Evolutionary conservation across 129 eudicot genomes (phyloP), one percentile per base, ranked within the genome.

Genomic region (Centella asiatica): DNA sequence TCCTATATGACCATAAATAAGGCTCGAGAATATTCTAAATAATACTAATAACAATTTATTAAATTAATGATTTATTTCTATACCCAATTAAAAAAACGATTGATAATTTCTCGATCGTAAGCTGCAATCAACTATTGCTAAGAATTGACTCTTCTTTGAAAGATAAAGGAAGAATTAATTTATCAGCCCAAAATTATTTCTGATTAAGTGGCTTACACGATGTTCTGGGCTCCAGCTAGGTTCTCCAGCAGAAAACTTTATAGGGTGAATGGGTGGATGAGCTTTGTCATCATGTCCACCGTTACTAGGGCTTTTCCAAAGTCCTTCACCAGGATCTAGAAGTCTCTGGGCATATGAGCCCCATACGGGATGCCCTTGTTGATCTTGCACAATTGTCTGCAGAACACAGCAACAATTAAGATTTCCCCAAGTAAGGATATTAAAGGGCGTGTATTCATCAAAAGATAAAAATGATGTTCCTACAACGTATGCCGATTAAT

Each of bases 281-380:
- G 99, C 96, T 76, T 92, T 84, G 81, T 92, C 99, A 76, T 92
- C 95, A 70, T 92, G 99, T 25, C 96, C 95, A 33, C 99, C 99
- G 26, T 61, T 63, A 66, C 86, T 67, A 22, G 99, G 99, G 57
- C 84, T 69, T 71, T 80, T 84, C 99, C 99, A 92, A 4, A 92
- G 99, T 47, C 83, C 86, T 33, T 85, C 78, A 67, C 81, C 84
- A 73, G 96, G 90, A 60, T 92, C 90, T 79, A 87, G 72, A 60
- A 92, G 74, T 27, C 86, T 71, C 49, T 74, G 84, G 12, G 99
- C 99, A 74, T 87, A 92, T 57, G 78, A 57, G 58, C 99, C 99
- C 95, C 96, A 87, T 57, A 53, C 72, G 12, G 87, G 95, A 76
- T 92, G 99, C 53, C 63, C 83, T 70, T 82, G 88, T 70, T 92